Evolutionary conservation across 2,329 filamentous ascomycete genomes (phyloP), one percentile per base, ranked within the genome.

Genomic region (Helicocarpus griseus): DNA sequence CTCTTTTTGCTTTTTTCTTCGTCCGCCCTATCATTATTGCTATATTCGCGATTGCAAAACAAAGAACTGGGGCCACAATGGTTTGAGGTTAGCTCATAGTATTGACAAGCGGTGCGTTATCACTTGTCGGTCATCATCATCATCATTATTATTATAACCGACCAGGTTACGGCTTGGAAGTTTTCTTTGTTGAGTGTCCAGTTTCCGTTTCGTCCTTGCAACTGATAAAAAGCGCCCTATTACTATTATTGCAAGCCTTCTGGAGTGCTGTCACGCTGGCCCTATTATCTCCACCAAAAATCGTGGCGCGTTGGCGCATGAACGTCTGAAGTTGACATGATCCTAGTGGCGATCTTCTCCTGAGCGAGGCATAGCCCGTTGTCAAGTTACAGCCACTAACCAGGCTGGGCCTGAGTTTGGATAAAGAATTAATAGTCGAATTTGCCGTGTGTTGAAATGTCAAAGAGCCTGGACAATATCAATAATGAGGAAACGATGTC

Each of bases 291-390:
- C 17, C 44, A 36, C 44, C 44, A n/a, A 13, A 22, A 35, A 39
- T 2, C 1, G 47, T 49, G 47, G 24, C 47, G 47, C 33, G 17
- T 13, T 39, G 47, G 24, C 24, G 22, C 47, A 28, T 9, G 29
- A 6, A 14, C 2, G 24, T n/a, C 33, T 13, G n/a, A n/a, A 49
- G 40, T 29, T 40, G 35, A 11, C 21, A 28, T 39, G 47, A 41
- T 49, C 47, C 35, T 31, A 41, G 47, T 49, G 47, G 35, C 47
- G 47, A 49, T 49, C 47, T 31, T 40, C 14, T 28, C 24, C 22
- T 31, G 33, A 21, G 47, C 33, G 21, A 47, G 44, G 31, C 44
- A 17, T 36, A 47, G 31, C n/a, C 31, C n/a, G 5, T 9, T 7
- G 9, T 35, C n/a, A 9, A 35, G n/a, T 11, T 35, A 14, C 31